Percentiles rank a stretch among this genome's conserved stretches.
phyloP scores from a whole-genome alignment of 1,284 basidiomycete genomes.

The Xerocomus nothofagi region DNA sequence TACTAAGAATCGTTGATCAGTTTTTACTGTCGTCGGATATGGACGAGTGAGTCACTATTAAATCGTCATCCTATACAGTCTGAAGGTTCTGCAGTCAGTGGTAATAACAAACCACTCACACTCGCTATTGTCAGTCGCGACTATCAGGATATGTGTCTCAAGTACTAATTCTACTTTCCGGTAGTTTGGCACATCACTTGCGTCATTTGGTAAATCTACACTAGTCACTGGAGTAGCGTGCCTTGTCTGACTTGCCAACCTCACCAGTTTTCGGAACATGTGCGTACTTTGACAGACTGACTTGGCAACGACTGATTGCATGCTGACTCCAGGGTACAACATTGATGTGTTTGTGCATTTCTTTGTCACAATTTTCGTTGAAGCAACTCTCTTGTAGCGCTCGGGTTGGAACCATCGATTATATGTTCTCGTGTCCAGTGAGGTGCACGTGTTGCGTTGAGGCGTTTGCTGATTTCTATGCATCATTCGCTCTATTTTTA shows the following conservation, averaged over 20 bases:
- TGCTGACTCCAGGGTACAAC: conserved; percentile 1
- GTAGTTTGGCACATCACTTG: not conserved
- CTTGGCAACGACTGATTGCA: not conserved
- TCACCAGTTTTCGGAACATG: conserved; percentile 5
- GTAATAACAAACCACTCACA: conserved; percentile 11
- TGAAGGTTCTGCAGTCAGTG: conserved; percentile 10
- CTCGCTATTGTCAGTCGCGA: conserved; percentile 11
- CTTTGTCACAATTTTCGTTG: not conserved
- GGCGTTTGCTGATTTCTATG: not conserved
- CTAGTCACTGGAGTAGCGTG: not conserved
- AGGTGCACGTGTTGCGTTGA: not conserved
- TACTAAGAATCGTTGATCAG: conserved; percentile 5
- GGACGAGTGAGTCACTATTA: conserved; percentile 12
- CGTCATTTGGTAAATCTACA: not conserved
- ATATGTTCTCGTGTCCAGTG: not conserved
- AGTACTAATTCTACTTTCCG: not conserved
- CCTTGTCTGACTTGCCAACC: not conserved
- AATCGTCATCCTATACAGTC: not conserved
- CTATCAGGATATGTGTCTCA: not conserved
- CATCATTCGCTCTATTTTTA: not conserved
- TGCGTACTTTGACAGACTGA: conserved; percentile 1
- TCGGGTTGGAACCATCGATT: conserved; percentile 5
- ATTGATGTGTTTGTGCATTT: conserved; percentile 6
- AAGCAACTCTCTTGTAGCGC: not conserved
- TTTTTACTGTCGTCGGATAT: conserved; percentile 20